Percentiles rank a stretch among this genome's conserved stretches.
Conservation (phyloP, 441 rosid genomes). For the Iberis amara region DNA sequence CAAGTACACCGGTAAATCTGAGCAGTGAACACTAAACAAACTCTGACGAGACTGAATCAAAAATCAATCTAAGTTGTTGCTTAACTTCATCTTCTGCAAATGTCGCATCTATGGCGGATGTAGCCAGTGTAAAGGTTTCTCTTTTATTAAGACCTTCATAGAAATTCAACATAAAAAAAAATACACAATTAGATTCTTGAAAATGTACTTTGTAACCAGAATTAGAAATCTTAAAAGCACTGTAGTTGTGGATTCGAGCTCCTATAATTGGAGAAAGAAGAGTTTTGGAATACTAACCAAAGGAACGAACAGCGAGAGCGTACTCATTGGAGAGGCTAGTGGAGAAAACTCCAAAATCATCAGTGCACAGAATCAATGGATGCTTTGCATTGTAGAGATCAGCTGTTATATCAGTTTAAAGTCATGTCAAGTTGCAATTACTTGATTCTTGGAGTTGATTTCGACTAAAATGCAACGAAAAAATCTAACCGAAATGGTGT, state of each 20-base stretch:
- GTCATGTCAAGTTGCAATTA: too few relatives aligned
- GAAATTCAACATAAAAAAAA: background rate
- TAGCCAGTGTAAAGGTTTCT: slow-evolving; percentile 65
- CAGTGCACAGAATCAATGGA: slow-evolving; percentile 79
- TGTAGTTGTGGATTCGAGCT: slow-evolving; percentile 3
- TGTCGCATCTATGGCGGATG: slow-evolving; percentile 53
- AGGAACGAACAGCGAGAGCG: slow-evolving; percentile 60
- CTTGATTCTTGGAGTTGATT: background rate
- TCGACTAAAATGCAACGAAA: background rate
- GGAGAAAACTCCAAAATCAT: slow-evolving; percentile 83
- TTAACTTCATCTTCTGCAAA: slow-evolving; percentile 70
- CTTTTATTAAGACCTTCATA: slow-evolving; percentile 53
- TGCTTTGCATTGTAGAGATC: slow-evolving; percentile 65
- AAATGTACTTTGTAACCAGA: slow-evolving; percentile 5
- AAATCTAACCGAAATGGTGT: slow-evolving; percentile 79
- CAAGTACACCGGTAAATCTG: slow-evolving; percentile 5
- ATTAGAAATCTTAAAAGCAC: background rate
- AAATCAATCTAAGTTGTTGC: slow-evolving; percentile 43
- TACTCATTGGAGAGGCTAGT: slow-evolving; percentile 75
- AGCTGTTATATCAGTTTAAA: slow-evolving; percentile 39
- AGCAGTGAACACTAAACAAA: slow-evolving; percentile 7
- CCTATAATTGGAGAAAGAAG: background rate
- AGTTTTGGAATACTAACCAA: slow-evolving; percentile 43
- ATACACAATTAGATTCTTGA: slow-evolving; percentile 3
- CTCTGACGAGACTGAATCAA: slow-evolving; percentile 34